Conservation (phyloP, 2,329 filamentous ascomycete species). For the Akanthomyces muscarius region DNA sequence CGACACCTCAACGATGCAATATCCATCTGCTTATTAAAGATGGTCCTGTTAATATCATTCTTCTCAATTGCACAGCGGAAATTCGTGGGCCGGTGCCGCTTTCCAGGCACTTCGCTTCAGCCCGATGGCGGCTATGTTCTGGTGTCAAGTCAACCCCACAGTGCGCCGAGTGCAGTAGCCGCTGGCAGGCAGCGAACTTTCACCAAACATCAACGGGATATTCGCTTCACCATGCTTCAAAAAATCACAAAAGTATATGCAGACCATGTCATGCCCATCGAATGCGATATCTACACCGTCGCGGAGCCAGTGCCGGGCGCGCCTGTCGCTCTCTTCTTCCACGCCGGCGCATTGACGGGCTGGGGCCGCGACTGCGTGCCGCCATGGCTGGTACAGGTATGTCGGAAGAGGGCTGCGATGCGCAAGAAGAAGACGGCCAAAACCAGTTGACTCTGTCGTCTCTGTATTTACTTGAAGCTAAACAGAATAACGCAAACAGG, state of each 20-base stretch:
- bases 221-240: constrained; percentile 23
- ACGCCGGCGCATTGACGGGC: constrained; percentile 32
- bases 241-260: constrained; percentile 29
- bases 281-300: constrained; percentile 34
- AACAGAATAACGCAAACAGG: constrained; percentile 16
- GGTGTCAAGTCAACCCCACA: no score
- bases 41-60: no score
- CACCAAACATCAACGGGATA: no score
- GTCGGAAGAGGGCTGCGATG: background rate
- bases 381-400: constrained; percentile 35
- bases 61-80: no score
- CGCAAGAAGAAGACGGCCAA: background rate
- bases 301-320: constrained; percentile 22
- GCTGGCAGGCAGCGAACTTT: no score
- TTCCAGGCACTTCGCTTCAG: no score
- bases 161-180: no score
- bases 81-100: no score
- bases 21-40: no score
- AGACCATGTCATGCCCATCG: constrained; percentile 29
- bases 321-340: constrained; percentile 36
- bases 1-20: no score
- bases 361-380: constrained; percentile 30
- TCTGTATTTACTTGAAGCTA: background rate
- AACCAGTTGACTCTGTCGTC: background rate
- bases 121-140: no score